Evolutionary conservation across 257 asterid genomes (phyloP).

Genomic region (Solanum ossicruentum): DNA sequence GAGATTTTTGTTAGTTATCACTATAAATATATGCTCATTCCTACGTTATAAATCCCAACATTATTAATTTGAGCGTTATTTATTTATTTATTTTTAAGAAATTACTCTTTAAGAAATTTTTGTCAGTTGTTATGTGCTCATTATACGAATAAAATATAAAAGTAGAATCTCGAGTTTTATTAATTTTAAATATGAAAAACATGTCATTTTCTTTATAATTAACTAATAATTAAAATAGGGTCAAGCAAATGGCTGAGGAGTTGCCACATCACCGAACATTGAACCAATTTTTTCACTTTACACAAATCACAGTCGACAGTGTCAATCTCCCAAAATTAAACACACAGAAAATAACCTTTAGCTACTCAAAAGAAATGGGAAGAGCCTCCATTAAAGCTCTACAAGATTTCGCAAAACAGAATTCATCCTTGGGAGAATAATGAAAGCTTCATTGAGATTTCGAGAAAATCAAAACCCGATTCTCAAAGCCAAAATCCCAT

Average conservation of each 20-base stretch:
- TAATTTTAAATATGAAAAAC: no score
- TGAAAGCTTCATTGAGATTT: constrained; percentile 1
- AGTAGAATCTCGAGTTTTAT: no score
- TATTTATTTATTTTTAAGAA: no score
- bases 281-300: neutral
- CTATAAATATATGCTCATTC: no score
- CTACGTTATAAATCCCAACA: no score
- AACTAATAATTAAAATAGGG: no score
- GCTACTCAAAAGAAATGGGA: neutral
- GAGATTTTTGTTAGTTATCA: no score
- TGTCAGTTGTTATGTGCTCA: no score
- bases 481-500: neutral
- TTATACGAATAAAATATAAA: no score
- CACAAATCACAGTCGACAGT: neutral
- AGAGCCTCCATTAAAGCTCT: neutral
- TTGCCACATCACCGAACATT: neutral
- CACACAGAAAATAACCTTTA: neutral
- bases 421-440: neutral
- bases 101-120: no score
- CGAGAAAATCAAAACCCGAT: constrained; percentile 3
- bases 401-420: neutral
- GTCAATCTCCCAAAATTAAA: neutral
- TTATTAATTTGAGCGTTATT: no score
- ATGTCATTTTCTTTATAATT: neutral
- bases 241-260: neutral